phyloP scores from a whole-genome alignment of 129 eudicot genomes.

The Flaveria bidentis region DNA sequence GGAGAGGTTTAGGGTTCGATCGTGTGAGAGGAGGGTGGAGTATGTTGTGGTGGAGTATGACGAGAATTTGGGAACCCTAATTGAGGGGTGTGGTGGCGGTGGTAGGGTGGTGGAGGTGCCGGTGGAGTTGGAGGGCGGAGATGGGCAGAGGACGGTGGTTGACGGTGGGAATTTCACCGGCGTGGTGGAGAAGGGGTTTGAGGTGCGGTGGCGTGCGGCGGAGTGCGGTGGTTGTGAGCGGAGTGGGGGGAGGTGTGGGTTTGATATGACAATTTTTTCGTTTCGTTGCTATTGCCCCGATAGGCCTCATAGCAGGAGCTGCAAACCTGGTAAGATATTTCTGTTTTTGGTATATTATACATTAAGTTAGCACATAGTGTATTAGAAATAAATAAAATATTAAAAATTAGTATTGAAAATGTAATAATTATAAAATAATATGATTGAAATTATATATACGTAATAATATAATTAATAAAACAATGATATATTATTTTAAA shows the following conservation, averaged over 20 bases:
- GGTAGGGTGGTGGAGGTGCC: conserved; percentile 28
- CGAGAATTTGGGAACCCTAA: conserved; percentile 16
- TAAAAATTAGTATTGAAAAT: no score
- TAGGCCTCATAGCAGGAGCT: conserved; percentile 43
- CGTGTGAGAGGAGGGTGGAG: conserved; percentile 8
- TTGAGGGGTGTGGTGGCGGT: conserved; percentile 24
- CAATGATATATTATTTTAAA: no score
- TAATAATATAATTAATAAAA: no score
- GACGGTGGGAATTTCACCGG: conserved; percentile 16
- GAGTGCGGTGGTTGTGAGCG: conserved; percentile 42
- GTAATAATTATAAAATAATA: no score
- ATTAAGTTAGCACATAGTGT: no score
- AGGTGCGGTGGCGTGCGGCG: conserved; percentile 49
- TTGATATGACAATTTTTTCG: neutral
- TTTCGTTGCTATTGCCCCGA: conserved; percentile 64
- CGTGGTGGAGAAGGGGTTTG: conserved; percentile 50
- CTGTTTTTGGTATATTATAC: no score
- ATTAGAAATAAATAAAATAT: no score
- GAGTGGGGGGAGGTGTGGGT: conserved; percentile 73
- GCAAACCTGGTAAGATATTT: conserved; percentile 44
- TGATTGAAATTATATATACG: no score
- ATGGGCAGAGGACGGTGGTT: conserved; percentile 1
- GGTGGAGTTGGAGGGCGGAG: conserved; percentile 36
- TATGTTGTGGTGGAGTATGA: conserved; percentile 35
- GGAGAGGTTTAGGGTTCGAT: conserved; percentile 4